These are phyloP conservation scores for Pelargonium citronellum DNA, from an alignment of 441 rosid species.

Conservation along the genomic window DNA sequence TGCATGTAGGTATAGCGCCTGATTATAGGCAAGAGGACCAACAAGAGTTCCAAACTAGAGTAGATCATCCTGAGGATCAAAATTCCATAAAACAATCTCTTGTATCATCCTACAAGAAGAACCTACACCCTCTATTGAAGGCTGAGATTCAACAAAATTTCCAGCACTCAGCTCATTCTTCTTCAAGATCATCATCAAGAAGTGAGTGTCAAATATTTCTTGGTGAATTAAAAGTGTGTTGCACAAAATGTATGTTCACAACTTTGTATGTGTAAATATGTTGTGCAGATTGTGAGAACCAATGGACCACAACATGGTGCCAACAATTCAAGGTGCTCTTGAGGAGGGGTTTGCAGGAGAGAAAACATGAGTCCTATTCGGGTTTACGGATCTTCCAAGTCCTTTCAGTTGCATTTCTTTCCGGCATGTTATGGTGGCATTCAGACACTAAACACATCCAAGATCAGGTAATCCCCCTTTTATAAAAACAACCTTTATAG, in stretches of 20 bases:
- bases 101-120: conserved; percentile 55
- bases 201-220: conserved; percentile 28
- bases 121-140: conserved; percentile 48
- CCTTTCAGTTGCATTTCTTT: conserved; percentile 28
- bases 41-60: conserved; percentile 36
- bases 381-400: conserved; percentile 33
- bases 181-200: conserved; percentile 31
- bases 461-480: conserved; percentile 47
- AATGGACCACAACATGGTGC: conserved; percentile 54
- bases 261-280: neutral
- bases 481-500: neutral
- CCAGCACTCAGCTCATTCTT: conserved; percentile 21
- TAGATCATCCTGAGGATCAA: conserved; percentile 55
- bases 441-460: conserved; percentile 39
- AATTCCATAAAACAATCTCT: conserved; percentile 52
- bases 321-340: conserved; percentile 44
- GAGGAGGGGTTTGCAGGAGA: conserved; percentile 42
- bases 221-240: conserved; percentile 15
- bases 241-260: neutral
- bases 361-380: conserved; percentile 41
- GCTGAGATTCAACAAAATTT: conserved; percentile 41
- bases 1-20: conserved; percentile 34
- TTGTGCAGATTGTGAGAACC: conserved; percentile 8
- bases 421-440: conserved; percentile 50
- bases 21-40: conserved; percentile 54